Conservation (phyloP, 2,329 filamentous ascomycete genomes). For the Beauveria sp. region DNA sequence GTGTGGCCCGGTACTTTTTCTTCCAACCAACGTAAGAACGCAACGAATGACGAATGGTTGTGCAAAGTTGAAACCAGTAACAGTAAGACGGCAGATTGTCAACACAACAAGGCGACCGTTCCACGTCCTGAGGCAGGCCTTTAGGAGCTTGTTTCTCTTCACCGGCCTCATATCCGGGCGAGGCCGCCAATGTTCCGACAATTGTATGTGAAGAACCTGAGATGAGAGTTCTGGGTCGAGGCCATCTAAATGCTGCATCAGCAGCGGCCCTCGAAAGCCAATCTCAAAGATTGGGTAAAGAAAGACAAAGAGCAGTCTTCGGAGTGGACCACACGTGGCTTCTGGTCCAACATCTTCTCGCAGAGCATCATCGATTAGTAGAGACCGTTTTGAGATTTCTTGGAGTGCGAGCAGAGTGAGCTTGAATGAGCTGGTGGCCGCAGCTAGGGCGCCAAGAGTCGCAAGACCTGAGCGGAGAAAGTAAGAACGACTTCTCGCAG, state of each 20-base stretch:
- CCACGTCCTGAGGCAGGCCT: neutral
- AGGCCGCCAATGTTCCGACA: neutral
- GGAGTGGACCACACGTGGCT: neutral
- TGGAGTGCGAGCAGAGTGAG: neutral
- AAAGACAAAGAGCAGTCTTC: neutral
- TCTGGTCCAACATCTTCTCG: neutral
- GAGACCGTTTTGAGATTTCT: neutral
- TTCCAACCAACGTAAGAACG: conserved; percentile 10
- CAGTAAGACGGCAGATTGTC: neutral
- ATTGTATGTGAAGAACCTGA: neutral
- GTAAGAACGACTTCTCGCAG: neutral
- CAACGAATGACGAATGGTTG: neutral
- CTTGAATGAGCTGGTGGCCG: neutral
- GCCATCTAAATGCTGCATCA: neutral
- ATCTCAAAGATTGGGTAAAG: neutral
- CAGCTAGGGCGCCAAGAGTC: neutral
- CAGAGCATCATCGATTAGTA: neutral
- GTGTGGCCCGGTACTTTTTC: no score
- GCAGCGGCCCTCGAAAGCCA: neutral
- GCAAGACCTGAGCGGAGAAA: neutral
- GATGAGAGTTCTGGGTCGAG: neutral
- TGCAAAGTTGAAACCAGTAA: neutral
- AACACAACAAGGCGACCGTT: neutral
- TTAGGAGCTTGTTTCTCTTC: neutral
- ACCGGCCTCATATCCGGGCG: neutral